phyloP scores from a whole-genome alignment of 495 filamentous ascomycete species.

The Talaromyces ruber region DNA sequence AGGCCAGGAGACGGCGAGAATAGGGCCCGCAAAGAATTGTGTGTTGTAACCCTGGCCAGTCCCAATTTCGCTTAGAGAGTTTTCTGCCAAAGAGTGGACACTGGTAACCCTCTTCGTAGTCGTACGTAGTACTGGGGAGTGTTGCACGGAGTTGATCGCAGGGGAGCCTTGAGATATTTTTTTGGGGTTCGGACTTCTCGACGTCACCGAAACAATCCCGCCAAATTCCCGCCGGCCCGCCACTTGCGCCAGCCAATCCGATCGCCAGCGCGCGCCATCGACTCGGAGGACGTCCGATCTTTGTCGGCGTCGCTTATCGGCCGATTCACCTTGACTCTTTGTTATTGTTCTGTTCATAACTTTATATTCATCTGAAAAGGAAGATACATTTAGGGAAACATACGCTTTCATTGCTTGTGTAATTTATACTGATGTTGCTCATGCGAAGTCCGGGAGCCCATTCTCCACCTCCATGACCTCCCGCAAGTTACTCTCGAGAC shows the following conservation, averaged over 20 bases:
- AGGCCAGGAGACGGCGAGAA: neutral
- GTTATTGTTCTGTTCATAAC: neutral
- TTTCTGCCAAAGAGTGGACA: neutral
- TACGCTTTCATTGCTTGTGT: neutral
- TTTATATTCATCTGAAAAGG: too few species aligned
- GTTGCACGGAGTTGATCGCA: neutral
- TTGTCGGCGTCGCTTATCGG: neutral
- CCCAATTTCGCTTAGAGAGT: neutral
- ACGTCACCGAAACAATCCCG: neutral
- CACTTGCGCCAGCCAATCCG: neutral
- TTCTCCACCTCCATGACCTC: conserved; percentile 63
- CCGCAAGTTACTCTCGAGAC: conserved; percentile 52
- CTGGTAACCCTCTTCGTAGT: neutral
- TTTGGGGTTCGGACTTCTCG: neutral
- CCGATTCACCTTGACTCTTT: neutral
- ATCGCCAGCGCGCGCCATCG: neutral
- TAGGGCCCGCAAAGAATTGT: neutral
- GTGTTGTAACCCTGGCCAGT: neutral
- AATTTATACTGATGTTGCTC: neutral
- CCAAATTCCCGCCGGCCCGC: neutral
- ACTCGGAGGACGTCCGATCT: neutral
- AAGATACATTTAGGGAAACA: neutral
- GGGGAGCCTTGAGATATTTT: neutral
- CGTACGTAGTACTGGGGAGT: neutral
- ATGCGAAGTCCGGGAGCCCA: conserved; percentile 25